Conservation (phyloP, 2,329 filamentous ascomycete genomes). For the Aureobasidium sp. region DNA sequence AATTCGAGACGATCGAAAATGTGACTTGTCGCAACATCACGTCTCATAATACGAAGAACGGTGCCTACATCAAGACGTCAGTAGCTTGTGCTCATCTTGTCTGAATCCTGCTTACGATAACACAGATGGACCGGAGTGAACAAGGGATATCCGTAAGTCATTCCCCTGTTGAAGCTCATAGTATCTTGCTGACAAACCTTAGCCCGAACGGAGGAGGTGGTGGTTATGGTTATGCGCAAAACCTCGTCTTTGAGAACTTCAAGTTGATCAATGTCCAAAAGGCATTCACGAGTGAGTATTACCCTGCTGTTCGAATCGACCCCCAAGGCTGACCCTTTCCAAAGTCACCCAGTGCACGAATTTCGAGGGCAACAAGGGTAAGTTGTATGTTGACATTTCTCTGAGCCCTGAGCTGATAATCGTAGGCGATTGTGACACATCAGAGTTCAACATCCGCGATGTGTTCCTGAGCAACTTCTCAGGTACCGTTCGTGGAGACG, state of each 20-base stretch:
- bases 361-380: constrained; percentile 15
- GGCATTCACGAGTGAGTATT: constrained; percentile 15
- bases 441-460: constrained; percentile 31
- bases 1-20: constrained; percentile 42
- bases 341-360: constrained; percentile 23
- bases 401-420: neutral
- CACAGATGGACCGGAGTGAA: constrained; percentile 42
- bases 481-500: constrained; percentile 21
- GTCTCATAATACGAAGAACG: constrained; percentile 39
- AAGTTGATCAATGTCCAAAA: constrained; percentile 15
- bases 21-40: constrained; percentile 41
- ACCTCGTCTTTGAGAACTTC: constrained; percentile 31
- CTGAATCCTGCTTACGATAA: constrained; percentile 31
- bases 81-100: constrained; percentile 30
- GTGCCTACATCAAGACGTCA: constrained; percentile 49
- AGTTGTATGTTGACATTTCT: neutral
- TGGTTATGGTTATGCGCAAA: constrained; percentile 38
- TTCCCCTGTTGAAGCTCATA: too few species aligned
- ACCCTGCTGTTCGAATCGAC: too few species aligned
- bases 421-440: constrained; percentile 20
- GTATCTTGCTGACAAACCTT: too few species aligned
- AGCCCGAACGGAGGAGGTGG: constrained; percentile 50
- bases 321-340: neutral
- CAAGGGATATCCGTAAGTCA: constrained; percentile 15
- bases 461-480: constrained; percentile 21